These are phyloP conservation scores for Fusarium piperis DNA, from an alignment of 2,329 filamentous ascomycete species.

Conservation along the genomic window DNA sequence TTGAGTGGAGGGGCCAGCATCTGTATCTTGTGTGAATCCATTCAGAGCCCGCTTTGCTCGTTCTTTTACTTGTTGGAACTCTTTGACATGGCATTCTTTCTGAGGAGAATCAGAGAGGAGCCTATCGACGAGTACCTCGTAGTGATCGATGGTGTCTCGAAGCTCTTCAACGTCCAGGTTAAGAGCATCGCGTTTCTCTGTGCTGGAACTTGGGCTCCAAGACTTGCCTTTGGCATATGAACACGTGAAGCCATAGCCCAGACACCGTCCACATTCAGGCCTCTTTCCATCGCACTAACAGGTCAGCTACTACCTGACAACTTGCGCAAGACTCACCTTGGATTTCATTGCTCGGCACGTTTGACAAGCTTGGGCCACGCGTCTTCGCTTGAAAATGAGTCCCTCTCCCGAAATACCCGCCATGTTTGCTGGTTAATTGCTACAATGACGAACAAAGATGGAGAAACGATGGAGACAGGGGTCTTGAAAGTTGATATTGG, in stretches of 20 bases:
- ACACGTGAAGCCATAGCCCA: background rate
- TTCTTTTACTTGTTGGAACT: background rate
- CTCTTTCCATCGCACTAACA: background rate
- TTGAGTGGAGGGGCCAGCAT: background rate
- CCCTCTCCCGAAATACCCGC: background rate
- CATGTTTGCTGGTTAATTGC: background rate
- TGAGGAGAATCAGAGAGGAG: background rate
- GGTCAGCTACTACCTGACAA: background rate
- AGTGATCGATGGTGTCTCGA: slow-evolving; percentile 16
- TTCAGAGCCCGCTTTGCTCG: background rate
- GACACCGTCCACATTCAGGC: background rate
- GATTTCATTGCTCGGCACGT: slow-evolving; percentile 40
- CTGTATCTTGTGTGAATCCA: background rate
- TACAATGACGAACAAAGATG: background rate
- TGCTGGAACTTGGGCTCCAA: background rate
- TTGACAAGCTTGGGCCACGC: slow-evolving; percentile 39
- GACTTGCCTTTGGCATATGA: background rate
- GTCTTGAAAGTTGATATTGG: background rate
- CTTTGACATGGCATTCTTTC: background rate
- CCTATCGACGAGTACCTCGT: slow-evolving; percentile 12
- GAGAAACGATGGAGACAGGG: background rate
- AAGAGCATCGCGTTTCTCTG: slow-evolving; percentile 20
- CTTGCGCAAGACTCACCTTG: slow-evolving; percentile 26
- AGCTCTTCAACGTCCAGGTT: background rate
- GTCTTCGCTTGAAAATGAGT: slow-evolving; percentile 22